phyloP scores from a whole-genome alignment of 2,329 filamentous ascomycete genomes.

The Colletotrichum lindemuthianum region DNA sequence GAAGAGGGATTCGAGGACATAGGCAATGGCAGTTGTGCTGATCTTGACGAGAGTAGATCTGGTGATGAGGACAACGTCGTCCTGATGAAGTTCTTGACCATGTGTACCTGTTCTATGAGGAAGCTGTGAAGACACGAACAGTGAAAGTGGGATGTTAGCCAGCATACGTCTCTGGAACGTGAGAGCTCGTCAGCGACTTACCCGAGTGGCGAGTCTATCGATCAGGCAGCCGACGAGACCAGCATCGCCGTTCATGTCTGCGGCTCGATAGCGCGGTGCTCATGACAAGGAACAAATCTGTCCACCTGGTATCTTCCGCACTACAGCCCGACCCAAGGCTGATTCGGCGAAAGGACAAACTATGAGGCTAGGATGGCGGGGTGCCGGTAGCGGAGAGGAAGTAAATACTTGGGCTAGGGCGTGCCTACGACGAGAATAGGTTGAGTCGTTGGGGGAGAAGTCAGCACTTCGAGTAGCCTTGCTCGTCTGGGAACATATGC shows the following conservation, averaged over 20 bases:
- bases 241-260: slow-evolving; percentile 66
- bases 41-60: slow-evolving; percentile 70
- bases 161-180: background rate
- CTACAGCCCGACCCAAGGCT: slow-evolving; percentile 5
- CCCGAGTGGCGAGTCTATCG: slow-evolving; percentile 70
- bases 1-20: slow-evolving; percentile 67
- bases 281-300: slow-evolving; percentile 22
- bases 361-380: too few relatives aligned
- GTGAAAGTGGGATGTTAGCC: background rate
- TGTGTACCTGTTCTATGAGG: slow-evolving; percentile 71
- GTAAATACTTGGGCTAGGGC: too few relatives aligned
- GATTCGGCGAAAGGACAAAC: background rate
- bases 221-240: slow-evolving; percentile 70
- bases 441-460: too few relatives aligned
- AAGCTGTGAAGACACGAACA: slow-evolving; percentile 53
- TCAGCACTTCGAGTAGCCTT: too few relatives aligned
- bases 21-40: slow-evolving; percentile 62
- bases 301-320: background rate
- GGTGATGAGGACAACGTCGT: slow-evolving; percentile 70
- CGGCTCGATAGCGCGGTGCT: slow-evolving; percentile 16
- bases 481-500: too few relatives aligned
- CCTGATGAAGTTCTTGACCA: slow-evolving; percentile 65
- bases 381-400: too few relatives aligned
- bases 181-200: slow-evolving; percentile 46
- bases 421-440: too few relatives aligned